phyloP scores from a whole-genome alignment of 2,329 filamentous ascomycete genomes.

The Neopestalotiopsis clavispora region DNA sequence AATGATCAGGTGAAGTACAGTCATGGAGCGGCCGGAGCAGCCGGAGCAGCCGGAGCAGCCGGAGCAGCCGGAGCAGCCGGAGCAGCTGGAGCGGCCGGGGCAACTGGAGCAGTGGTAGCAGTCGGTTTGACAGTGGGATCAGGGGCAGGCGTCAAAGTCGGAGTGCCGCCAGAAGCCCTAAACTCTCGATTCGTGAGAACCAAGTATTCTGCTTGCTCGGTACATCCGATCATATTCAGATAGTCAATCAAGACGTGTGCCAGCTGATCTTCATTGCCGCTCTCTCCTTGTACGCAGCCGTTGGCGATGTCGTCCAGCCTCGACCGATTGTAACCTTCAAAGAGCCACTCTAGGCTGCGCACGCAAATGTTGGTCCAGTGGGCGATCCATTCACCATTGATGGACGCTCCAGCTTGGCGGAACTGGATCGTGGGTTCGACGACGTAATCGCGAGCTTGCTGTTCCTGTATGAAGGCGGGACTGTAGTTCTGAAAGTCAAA shows the following conservation, averaged over 20 bases:
- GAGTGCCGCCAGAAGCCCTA: too few relatives aligned
- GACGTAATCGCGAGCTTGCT: not conserved
- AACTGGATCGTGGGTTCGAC: constrained; percentile 2
- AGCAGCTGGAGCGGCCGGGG: too few relatives aligned
- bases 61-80: too few relatives aligned
- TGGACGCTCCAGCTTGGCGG: not conserved
- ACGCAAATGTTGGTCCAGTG: not conserved
- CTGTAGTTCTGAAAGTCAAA: constrained; percentile 1
- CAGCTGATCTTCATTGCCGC: not conserved
- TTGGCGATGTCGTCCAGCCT: not conserved
- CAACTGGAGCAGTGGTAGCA: too few relatives aligned
- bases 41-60: too few relatives aligned
- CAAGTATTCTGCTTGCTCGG: not conserved
- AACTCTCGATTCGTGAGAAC: too few relatives aligned
- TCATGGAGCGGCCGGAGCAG: too few relatives aligned
- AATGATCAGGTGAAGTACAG: too few relatives aligned
- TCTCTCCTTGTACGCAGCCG: not conserved
- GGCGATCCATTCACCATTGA: not conserved
- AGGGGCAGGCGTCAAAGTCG: too few relatives aligned
- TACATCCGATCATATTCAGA: not conserved
- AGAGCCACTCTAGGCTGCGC: not conserved
- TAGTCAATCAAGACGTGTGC: not conserved
- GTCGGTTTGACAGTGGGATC: too few relatives aligned
- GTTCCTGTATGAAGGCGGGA: not conserved
- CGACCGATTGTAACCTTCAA: not conserved